These are phyloP conservation scores for Scenedesmus sp. DNA, from an alignment of 163 green algal species.

Conservation along the genomic window DNA sequence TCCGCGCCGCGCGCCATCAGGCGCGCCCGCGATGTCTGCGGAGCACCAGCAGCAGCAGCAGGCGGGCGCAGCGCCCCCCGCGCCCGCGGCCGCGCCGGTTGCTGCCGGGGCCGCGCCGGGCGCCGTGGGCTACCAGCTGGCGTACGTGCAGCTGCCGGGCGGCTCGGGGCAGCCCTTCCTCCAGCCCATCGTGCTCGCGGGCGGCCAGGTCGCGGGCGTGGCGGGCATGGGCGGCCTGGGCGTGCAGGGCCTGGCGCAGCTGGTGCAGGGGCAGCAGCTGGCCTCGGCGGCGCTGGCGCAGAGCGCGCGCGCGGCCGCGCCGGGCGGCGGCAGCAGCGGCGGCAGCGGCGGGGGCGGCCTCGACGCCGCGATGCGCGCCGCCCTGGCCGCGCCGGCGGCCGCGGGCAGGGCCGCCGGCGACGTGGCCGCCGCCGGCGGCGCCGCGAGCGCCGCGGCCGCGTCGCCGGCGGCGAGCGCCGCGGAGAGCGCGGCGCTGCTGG, in stretches of 20 bases:
- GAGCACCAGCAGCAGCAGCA: too few relatives aligned
- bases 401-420: background rate
- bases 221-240: slow-evolving; percentile 22
- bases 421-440: background rate
- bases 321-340: slow-evolving; percentile 7
- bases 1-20: too few relatives aligned
- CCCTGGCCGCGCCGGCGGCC: background rate
- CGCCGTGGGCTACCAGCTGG: slow-evolving; percentile 29
- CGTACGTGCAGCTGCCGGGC: slow-evolving; percentile 28
- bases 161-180: slow-evolving; percentile 6
- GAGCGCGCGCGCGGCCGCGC: too few relatives aligned
- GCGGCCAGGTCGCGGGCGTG: background rate
- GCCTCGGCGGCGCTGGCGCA: background rate
- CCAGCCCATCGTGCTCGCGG: slow-evolving; percentile 7
- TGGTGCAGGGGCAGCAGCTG: slow-evolving; percentile 20
- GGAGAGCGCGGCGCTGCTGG: background rate
- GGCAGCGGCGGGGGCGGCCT: background rate
- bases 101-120: too few relatives aligned
- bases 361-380: background rate
- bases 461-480: too few relatives aligned
- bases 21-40: too few relatives aligned
- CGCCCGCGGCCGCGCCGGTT: too few relatives aligned
- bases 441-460: too few relatives aligned
- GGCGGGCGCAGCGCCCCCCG: too few relatives aligned
- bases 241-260: slow-evolving; percentile 23